A percentile compares a stretch with the other conserved stretches of the same genome.
Evolutionary conservation across 192 early-diverging fungal genomes (phyloP).

Genomic region (Linderina pennispora): DNA sequence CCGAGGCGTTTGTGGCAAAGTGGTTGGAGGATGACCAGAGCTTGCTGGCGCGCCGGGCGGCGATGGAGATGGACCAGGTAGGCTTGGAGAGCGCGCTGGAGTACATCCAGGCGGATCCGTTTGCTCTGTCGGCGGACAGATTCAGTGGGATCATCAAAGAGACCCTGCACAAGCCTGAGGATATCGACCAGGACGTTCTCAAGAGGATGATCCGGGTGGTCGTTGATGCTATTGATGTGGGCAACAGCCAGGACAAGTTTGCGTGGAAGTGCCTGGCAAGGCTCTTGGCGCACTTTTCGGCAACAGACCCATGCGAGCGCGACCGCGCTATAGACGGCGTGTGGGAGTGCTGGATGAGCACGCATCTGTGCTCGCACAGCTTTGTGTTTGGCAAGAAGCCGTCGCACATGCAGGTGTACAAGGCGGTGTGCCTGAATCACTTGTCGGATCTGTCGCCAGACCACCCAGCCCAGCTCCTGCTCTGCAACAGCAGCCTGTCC

Average conservation of each 20-base stretch:
- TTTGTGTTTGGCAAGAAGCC: background rate
- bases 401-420: constrained; percentile 7
- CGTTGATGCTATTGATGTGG: constrained; percentile 26
- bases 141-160: constrained; percentile 9
- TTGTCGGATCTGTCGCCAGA: constrained; percentile 7
- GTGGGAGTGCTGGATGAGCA: too few species aligned
- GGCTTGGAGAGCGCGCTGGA: constrained; percentile 16
- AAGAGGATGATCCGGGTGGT: constrained; percentile 8
- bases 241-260: constrained; percentile 5
- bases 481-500: constrained; percentile 1
- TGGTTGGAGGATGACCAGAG: constrained; percentile 8
- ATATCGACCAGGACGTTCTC: background rate
- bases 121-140: constrained; percentile 6
- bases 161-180: background rate
- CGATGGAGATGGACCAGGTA: constrained; percentile 11
- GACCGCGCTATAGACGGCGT: constrained; percentile 2
- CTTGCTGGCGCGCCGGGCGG: constrained; percentile 13
- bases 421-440: constrained; percentile 22
- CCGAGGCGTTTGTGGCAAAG: constrained; percentile 1
- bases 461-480: constrained; percentile 16
- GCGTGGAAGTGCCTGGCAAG: constrained; percentile 22
- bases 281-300: background rate
- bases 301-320: background rate
- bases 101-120: constrained; percentile 32
- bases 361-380: too few species aligned